phyloP scores from a whole-genome alignment of 805 yeast species.

The Lipomyces japonicus region DNA sequence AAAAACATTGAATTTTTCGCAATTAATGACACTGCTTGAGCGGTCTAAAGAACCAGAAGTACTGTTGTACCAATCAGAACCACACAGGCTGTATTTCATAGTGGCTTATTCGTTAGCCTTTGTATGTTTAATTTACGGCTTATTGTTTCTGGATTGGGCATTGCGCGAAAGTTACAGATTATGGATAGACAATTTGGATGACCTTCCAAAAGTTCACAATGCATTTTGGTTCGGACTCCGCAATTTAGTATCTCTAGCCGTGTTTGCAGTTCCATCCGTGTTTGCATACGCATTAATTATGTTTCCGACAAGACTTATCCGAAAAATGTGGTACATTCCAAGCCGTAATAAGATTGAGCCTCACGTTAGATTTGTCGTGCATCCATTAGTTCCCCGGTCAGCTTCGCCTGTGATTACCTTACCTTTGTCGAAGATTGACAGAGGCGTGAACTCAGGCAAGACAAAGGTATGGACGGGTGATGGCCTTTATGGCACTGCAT shows the following conservation, averaged over 20 bases:
- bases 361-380: conserved; percentile 62
- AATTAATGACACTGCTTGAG: conserved; percentile 57
- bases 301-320: conserved; percentile 65
- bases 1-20: conserved; percentile 50
- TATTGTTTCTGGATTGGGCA: conserved; percentile 57
- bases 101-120: conserved; percentile 65
- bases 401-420: conserved; percentile 72
- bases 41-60: conserved; percentile 57
- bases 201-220: conserved; percentile 43
- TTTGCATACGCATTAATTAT: conserved; percentile 44
- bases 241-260: conserved; percentile 37
- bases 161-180: conserved; percentile 38
- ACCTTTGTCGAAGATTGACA: conserved; percentile 52
- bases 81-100: conserved; percentile 71
- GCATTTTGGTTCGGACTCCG: conserved; percentile 39
- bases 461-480: conserved; percentile 80
- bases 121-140: conserved; percentile 64
- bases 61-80: conserved; percentile 76
- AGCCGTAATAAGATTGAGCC: conserved; percentile 37
- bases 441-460: conserved; percentile 46
- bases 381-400: conserved; percentile 68
- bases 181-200: conserved; percentile 43
- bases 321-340: conserved; percentile 76
- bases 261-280: conserved; percentile 44
- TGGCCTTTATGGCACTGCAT: conserved; percentile 81